Percentiles rank a stretch among this genome's conserved stretches.
Conservation (phyloP, 2,329 filamentous ascomycete genomes). For the Cephalotrichum gorgonifer region DNA sequence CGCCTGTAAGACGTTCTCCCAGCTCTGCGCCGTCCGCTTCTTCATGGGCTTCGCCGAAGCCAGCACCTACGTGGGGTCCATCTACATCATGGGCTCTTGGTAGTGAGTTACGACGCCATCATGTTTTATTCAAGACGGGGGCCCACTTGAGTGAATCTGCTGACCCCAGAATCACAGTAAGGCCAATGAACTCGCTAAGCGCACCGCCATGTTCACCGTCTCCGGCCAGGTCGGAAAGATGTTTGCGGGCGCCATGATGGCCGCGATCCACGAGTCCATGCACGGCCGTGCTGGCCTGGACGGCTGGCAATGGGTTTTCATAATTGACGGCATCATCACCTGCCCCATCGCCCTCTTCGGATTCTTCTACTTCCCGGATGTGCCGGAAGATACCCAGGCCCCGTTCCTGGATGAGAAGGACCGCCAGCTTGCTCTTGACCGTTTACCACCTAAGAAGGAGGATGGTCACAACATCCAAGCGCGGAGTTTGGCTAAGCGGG, state of each 20-base stretch:
- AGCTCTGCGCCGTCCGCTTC: slow-evolving; percentile 29
- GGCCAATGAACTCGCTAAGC: slow-evolving; percentile 31
- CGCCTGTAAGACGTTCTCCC: slow-evolving; percentile 21
- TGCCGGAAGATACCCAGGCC: slow-evolving; percentile 16
- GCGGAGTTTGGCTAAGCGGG: slow-evolving; percentile 16
- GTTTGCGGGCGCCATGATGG: slow-evolving; percentile 32
- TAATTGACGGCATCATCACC: slow-evolving; percentile 29
- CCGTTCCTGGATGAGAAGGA: slow-evolving; percentile 18
- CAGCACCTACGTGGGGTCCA: slow-evolving; percentile 25
- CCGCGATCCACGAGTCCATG: slow-evolving; percentile 27
- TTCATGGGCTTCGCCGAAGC: slow-evolving; percentile 29
- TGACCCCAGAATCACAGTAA: slow-evolving; percentile 15
- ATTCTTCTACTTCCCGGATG: slow-evolving; percentile 22
- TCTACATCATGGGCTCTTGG: slow-evolving; percentile 30
- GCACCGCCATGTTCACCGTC: slow-evolving; percentile 28
- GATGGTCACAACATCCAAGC: slow-evolving; percentile 23
- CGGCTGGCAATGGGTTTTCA: slow-evolving; percentile 36
- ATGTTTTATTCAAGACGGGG: slow-evolving; percentile 7
- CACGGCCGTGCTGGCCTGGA: slow-evolving; percentile 15
- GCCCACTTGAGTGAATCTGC: neutral
- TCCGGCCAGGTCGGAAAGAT: slow-evolving; percentile 25
- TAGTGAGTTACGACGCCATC: no score
- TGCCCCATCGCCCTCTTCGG: slow-evolving; percentile 21
- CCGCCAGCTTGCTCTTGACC: slow-evolving; percentile 15
- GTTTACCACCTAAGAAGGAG: slow-evolving; percentile 20